Percentiles rank a stretch among this genome's conserved stretches.
phyloP scores from a whole-genome alignment of 371 early-diverging fungal species.

The Rhizopus delemar region DNA sequence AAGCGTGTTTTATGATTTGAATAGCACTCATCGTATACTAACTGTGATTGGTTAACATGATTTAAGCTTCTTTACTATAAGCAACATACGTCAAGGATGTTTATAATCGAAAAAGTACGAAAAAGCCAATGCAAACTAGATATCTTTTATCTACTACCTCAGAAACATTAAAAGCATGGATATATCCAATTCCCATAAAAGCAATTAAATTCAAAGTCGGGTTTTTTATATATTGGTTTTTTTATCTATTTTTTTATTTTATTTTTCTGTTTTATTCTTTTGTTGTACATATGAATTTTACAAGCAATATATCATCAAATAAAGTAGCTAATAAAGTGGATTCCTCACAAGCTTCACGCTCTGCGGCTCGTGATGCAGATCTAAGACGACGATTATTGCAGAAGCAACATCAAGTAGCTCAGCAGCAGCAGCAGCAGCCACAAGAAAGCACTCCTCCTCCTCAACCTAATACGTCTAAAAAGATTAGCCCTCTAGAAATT shows the following conservation, averaged over 20 bases:
- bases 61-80: too few relatives aligned
- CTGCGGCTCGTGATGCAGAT: slow-evolving; percentile 6
- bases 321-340: background rate
- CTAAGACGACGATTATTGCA: background rate
- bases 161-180: too few relatives aligned
- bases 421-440: background rate
- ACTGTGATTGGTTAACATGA: too few relatives aligned
- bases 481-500: background rate
- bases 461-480: background rate
- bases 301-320: background rate
- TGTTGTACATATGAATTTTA: background rate
- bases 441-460: background rate
- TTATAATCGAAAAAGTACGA: too few relatives aligned
- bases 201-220: too few relatives aligned
- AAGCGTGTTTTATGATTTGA: too few relatives aligned
- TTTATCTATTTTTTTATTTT: background rate
- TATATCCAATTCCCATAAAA: too few relatives aligned
- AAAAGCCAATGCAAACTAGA: too few relatives aligned
- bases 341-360: background rate
- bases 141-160: too few relatives aligned
- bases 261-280: background rate
- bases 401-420: background rate
- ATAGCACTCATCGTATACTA: too few relatives aligned
- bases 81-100: too few relatives aligned
- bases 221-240: too few relatives aligned